Conservation (phyloP, 2,329 filamentous ascomycete species). For the Podosphaera fusca region DNA sequence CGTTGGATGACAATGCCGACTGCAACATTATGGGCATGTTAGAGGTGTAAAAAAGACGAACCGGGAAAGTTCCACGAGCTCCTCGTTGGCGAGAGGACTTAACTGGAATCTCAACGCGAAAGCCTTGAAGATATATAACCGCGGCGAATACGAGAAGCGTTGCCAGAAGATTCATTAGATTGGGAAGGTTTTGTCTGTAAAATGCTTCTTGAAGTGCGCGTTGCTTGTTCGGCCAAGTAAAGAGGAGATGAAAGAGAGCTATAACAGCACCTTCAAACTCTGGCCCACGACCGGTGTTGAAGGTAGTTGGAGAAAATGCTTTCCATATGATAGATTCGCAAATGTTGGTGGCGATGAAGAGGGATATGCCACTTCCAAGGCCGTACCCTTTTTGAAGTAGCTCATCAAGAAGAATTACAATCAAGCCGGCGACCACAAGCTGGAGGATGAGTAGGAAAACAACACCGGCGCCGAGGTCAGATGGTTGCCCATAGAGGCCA, state of each 20-base stretch:
- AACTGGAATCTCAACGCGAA: constrained; percentile 99
- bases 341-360: constrained; percentile 99
- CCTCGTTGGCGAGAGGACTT: constrained; percentile 98
- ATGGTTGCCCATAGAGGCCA: constrained; percentile 88
- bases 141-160: constrained; percentile 85
- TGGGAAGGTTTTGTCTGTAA: constrained; percentile 97
- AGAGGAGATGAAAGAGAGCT: constrained; percentile 86
- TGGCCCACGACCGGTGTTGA: constrained; percentile 96
- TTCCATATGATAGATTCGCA: constrained; percentile 99
- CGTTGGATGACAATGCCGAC: constrained; percentile 92
- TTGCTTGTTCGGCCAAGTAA: constrained; percentile 99
- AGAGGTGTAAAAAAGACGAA: constrained; percentile 98
- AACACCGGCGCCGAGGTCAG: constrained; percentile 90
- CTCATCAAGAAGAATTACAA: constrained; percentile 97
- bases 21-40: constrained; percentile 99
- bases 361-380: constrained; percentile 91
- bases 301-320: constrained; percentile 95
- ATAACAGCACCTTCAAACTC: constrained; percentile 98
- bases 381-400: constrained; percentile 98
- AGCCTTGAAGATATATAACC: constrained; percentile 97
- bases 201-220: constrained; percentile 95
- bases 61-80: constrained; percentile 90
- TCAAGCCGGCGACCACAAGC: constrained; percentile 89
- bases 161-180: constrained; percentile 95
- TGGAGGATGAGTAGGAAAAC: constrained; percentile 96